These are phyloP conservation scores for Lavandula angustifolia DNA, from an alignment of 257 asterid genomes.

Conservation along the genomic window DNA sequence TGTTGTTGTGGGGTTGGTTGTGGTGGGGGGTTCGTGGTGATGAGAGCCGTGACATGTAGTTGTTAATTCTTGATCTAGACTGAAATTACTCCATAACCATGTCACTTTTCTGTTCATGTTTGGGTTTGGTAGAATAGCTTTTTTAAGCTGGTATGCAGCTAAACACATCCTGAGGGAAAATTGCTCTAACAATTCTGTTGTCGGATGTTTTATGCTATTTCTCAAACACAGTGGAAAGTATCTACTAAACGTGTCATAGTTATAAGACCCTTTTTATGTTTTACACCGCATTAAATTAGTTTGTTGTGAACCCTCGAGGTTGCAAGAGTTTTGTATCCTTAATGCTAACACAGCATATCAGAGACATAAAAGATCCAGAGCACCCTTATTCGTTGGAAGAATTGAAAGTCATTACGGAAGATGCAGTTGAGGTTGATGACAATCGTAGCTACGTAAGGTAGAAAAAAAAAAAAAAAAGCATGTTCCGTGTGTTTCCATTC, in stretches of 20 bases:
- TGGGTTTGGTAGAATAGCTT: background rate
- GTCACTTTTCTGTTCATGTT: background rate
- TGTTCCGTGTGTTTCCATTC: constrained; percentile 12
- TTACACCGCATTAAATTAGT: constrained; percentile 4
- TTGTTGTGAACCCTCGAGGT: background rate
- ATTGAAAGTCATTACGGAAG: constrained; percentile 88
- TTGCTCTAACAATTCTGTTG: background rate
- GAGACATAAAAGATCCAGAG: constrained; percentile 98
- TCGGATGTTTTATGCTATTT: background rate
- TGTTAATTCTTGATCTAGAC: background rate
- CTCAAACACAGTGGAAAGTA: constrained; percentile 5
- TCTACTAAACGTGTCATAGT: background rate
- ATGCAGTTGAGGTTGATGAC: constrained; percentile 84
- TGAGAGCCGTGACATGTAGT: no score
- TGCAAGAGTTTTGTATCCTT: constrained; percentile 48
- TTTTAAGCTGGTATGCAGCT: background rate
- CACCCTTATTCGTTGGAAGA: constrained; percentile 94
- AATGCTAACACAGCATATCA: constrained; percentile 73
- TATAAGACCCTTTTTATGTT: constrained; percentile 14
- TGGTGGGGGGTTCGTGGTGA: no score
- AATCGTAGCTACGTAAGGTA: constrained; percentile 73
- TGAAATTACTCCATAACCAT: background rate
- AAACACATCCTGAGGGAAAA: constrained; percentile 6
- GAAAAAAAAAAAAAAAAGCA: constrained; percentile 13
- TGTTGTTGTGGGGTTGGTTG: no score